Base-by-base conservation (phyloP, 805 yeast species). In the Brettanomyces sp. region DNA sequence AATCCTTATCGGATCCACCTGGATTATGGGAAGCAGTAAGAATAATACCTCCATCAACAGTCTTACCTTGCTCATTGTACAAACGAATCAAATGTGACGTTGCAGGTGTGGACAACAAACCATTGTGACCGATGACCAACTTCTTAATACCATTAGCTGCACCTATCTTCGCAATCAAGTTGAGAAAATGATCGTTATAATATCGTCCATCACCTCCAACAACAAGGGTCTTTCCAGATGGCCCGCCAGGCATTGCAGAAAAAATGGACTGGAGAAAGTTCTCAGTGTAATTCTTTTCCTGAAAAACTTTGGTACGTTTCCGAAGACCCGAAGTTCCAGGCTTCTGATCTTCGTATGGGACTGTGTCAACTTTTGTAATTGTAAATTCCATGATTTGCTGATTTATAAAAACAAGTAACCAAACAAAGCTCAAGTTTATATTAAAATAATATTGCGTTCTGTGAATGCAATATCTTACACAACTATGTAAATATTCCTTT, bases 271-370 rank as follows among this genome's bases (percentile, higher is more conserved):
- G 99, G 54, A 93, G 76, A 68, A 91, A 91, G 71, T 93, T 91
- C 65, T 91, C 98, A 1, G 95, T 84, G 69, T 91, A 91, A 63
- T 87, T 70, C 56, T 79, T 80, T 39, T 66, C 56, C 67, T 87
- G 79, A 70, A 91, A 91, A 24, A 87, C 90, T 23, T 72, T 74
- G 39, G 91, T 95, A 69, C 84, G 89, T 73, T 91, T 91, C 59
- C 99, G 79, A 42, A 91, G 78, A 23, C 99, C 99, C 6, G 98
- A 91, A 22, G 99, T 91, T 35, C 99, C 99, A 11, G 99, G 98
- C 64, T 90, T 93, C 65, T 91, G 99, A 68, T 90, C 99, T 39
- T 67, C 73, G 65, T 78, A 91, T 1, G 96, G 81, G 11, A 74
- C 79, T 22, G 98, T 90, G 36, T 74, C 60, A 39, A 86, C 71